These are phyloP conservation scores for Alternaria brassicae DNA, from an alignment of 2,329 filamentous ascomycete species.

Conservation along the genomic window DNA sequence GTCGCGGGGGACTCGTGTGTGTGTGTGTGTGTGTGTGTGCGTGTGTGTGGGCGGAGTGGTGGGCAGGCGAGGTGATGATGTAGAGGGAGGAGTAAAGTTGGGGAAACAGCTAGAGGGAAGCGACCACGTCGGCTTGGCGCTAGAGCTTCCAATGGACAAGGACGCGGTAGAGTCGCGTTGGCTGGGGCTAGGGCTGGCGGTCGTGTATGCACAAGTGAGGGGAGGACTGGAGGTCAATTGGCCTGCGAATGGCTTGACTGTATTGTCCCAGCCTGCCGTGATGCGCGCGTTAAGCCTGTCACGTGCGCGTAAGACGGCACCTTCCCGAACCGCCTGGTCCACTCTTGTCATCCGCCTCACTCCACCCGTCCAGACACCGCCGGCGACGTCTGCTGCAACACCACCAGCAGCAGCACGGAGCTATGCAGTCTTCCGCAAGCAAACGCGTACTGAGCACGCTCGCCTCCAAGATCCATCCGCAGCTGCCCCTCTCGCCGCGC, in stretches of 20 bases:
- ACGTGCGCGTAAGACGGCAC: slow-evolving; percentile 13
- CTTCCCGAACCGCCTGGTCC: slow-evolving; percentile 14
- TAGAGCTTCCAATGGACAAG: slow-evolving; percentile 25
- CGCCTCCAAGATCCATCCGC: slow-evolving; percentile 61
- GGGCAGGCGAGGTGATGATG: slow-evolving; percentile 43
- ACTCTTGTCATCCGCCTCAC: slow-evolving; percentile 18
- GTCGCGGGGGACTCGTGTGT: slow-evolving; percentile 27
- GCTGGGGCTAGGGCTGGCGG: slow-evolving; percentile 18
- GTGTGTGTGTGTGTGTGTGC: slow-evolving; percentile 32
- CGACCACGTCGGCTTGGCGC: slow-evolving; percentile 40
- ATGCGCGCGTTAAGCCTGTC: slow-evolving; percentile 19
- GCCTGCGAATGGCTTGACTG: slow-evolving; percentile 11
- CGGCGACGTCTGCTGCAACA: slow-evolving; percentile 7
- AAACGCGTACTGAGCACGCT: slow-evolving; percentile 51
- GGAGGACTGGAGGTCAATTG: slow-evolving; percentile 17
- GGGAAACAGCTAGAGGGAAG: slow-evolving; percentile 41
- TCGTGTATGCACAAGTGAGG: slow-evolving; percentile 18
- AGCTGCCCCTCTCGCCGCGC: slow-evolving; percentile 61
- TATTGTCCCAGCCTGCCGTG: slow-evolving; percentile 15
- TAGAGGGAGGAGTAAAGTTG: slow-evolving; percentile 39
- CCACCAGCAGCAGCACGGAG: neutral
- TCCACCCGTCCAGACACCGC: neutral
- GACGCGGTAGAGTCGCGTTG: slow-evolving; percentile 32
- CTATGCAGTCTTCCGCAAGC: slow-evolving; percentile 61
- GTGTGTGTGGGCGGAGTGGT: slow-evolving; percentile 33